A percentile compares a stretch with the other conserved stretches of the same genome.
These are phyloP conservation scores for Fraxinus paxiana DNA, from an alignment of 305 asterid genomes.

Conservation along the genomic window DNA sequence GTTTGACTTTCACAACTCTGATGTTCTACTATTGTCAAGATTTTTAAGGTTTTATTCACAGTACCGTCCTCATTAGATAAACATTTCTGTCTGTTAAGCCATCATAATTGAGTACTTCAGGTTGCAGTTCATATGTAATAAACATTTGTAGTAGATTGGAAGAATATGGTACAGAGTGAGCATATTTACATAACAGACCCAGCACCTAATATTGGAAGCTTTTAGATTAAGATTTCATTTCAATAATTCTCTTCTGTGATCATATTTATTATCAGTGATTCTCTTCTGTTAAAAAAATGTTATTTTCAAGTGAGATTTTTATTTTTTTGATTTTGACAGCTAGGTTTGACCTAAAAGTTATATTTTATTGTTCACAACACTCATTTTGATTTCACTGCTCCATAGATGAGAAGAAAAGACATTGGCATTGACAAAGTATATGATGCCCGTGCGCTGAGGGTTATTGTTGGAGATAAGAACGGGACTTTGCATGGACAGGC, in stretches of 20 bases:
- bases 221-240: slow-evolving; percentile 8
- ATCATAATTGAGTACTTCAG: slow-evolving; percentile 2
- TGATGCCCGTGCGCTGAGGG: slow-evolving; percentile 95
- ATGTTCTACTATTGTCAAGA: neutral
- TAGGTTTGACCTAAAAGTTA: slow-evolving; percentile 11
- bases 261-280: slow-evolving; percentile 6
- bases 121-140: slow-evolving; percentile 17
- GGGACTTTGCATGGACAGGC: slow-evolving; percentile 94
- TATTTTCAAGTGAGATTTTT: slow-evolving; percentile 15
- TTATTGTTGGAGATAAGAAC: slow-evolving; percentile 85
- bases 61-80: neutral
- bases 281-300: slow-evolving; percentile 13
- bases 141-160: slow-evolving; percentile 17
- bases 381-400: slow-evolving; percentile 23
- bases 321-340: slow-evolving; percentile 21
- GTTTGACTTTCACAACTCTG: slow-evolving; percentile 2
- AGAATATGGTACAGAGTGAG: slow-evolving; percentile 6
- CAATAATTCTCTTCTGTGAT: slow-evolving; percentile 4
- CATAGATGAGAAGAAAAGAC: slow-evolving; percentile 89
- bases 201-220: neutral
- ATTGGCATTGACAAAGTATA: slow-evolving; percentile 68
- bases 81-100: neutral
- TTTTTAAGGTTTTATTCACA: neutral
- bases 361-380: neutral
- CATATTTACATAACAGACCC: slow-evolving; percentile 4